Evolutionary conservation across 306 rosid genomes (phyloP).

Genomic region (Trifolium dubium): DNA sequence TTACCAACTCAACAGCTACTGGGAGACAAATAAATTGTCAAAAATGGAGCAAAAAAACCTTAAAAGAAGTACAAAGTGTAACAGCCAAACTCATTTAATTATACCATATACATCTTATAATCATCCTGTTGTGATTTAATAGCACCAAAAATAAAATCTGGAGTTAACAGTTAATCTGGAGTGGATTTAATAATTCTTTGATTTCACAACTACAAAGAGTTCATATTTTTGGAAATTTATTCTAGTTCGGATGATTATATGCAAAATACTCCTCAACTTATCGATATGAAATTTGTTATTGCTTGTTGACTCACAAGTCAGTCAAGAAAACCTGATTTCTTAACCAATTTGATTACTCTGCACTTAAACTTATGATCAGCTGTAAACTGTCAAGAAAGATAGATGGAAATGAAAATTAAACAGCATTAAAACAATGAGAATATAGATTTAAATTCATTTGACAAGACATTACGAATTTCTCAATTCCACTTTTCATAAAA

Average conservation of each 20-base stretch:
- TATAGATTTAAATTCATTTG: neutral
- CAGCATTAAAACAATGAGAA: constrained; percentile 12
- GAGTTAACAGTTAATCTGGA: too few relatives aligned
- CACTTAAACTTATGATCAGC: constrained; percentile 6
- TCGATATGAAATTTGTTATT: constrained; percentile 21
- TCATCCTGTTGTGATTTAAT: too few relatives aligned
- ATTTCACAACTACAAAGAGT: constrained; percentile 18
- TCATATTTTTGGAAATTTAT: neutral
- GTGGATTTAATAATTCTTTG: neutral
- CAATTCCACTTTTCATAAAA: neutral
- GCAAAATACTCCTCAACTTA: constrained; percentile 8
- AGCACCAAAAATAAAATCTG: too few relatives aligned
- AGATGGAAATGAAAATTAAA: constrained; percentile 4
- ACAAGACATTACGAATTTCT: constrained; percentile 15
- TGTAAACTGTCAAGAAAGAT: constrained; percentile 12
- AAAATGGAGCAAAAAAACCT: constrained; percentile 13
- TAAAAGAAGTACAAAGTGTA: neutral
- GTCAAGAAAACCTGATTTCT: constrained; percentile 24
- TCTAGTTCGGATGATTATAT: constrained; percentile 8
- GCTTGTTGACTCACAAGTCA: neutral
- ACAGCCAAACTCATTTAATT: constrained; percentile 16
- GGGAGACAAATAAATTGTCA: constrained; percentile 9
- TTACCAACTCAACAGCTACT: constrained; percentile 5
- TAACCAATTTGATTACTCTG: constrained; percentile 3
- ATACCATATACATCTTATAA: constrained; percentile 4